Evolutionary conservation across 352 stramenopile species (phyloP).

Genomic region (Phytophthora brassicae): DNA sequence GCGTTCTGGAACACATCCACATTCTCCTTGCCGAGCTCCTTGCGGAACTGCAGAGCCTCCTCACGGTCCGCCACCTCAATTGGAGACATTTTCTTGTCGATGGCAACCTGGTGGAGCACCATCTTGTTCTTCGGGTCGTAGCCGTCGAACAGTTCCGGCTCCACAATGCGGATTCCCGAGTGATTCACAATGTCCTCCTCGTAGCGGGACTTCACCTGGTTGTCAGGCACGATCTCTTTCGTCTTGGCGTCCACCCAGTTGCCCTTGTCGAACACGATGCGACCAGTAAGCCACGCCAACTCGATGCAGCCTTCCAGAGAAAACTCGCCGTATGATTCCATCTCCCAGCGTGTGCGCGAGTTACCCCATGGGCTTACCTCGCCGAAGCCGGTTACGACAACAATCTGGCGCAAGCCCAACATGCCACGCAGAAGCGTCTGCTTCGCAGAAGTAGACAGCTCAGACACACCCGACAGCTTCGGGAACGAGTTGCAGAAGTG

Average conservation of each 20-base stretch:
- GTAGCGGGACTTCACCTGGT: conserved; percentile 80
- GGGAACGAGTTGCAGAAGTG: conserved; percentile 80
- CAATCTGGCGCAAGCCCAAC: conserved; percentile 81
- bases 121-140: conserved; percentile 90
- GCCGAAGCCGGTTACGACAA: conserved; percentile 86
- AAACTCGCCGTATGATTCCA: conserved; percentile 89
- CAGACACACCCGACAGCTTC: conserved; percentile 40
- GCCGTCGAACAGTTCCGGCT: conserved; percentile 85
- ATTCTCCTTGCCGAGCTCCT: conserved; percentile 79
- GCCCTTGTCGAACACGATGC: conserved; percentile 81
- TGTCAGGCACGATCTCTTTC: conserved; percentile 74
- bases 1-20: conserved; percentile 80
- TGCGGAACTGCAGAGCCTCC: conserved; percentile 81
- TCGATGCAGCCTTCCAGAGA: conserved; percentile 90
- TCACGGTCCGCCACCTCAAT: conserved; percentile 85
- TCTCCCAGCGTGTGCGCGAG: conserved; percentile 87
- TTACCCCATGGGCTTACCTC: conserved; percentile 89
- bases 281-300: conserved; percentile 82
- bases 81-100: conserved; percentile 89
- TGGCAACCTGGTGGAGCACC: conserved; percentile 83
- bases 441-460: conserved; percentile 38
- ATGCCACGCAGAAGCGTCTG: conserved; percentile 64
- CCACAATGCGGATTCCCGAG: conserved; percentile 82
- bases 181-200: conserved; percentile 81
- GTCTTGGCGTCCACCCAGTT: conserved; percentile 85